Conservation (phyloP, 176 grass and related monocot species). For the Oryza meyeriana region DNA sequence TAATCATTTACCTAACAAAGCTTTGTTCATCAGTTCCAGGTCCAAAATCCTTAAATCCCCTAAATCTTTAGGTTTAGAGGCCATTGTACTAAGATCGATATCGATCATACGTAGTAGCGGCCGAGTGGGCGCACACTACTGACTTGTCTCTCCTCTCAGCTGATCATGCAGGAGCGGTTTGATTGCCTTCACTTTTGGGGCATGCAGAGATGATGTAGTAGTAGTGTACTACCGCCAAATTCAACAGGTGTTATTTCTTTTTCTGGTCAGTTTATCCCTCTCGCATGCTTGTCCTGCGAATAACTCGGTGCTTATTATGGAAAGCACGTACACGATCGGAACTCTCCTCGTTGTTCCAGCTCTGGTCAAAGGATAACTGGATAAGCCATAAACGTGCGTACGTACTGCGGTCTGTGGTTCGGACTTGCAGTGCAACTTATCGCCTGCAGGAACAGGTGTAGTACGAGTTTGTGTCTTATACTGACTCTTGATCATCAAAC, state of each 20-base stretch:
- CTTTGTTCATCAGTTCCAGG: too few species aligned
- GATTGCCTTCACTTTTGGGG: not conserved
- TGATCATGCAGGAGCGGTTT: not conserved
- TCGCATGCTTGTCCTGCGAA: not conserved
- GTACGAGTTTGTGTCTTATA: not conserved
- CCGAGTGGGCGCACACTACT: not conserved
- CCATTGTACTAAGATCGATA: not conserved
- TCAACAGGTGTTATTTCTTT: not conserved
- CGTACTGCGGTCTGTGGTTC: not conserved
- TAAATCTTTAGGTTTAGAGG: too few species aligned
- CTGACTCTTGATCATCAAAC: not conserved
- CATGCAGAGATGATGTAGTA: not conserved
- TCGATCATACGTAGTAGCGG: not conserved
- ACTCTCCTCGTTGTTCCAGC: not conserved
- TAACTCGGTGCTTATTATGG: conserved; percentile 4
- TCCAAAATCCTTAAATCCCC: too few species aligned
- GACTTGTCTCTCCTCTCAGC: not conserved
- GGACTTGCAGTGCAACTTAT: not conserved
- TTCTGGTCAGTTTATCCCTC: not conserved
- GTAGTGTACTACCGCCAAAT: not conserved
- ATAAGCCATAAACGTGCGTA: not conserved
- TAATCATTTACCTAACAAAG: too few species aligned
- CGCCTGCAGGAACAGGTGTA: not conserved
- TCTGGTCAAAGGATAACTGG: conserved; percentile 3
- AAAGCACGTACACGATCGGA: not conserved